phyloP scores from a whole-genome alignment of 306 rosid genomes.

The Alnus rubra region DNA sequence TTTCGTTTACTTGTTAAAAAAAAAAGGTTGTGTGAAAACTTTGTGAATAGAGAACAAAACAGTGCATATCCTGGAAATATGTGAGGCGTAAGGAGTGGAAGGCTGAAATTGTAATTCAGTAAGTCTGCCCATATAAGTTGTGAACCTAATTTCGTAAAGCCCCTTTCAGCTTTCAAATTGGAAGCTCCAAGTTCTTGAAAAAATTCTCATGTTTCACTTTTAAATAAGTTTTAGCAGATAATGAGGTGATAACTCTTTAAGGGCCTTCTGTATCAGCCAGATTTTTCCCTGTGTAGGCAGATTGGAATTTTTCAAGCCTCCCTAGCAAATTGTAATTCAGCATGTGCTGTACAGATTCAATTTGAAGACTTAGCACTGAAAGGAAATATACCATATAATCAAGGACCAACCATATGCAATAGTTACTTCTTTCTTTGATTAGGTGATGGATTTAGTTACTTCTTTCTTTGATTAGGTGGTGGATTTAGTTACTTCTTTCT shows the following conservation, averaged over 20 bases:
- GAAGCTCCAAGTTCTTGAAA: conserved; percentile 1
- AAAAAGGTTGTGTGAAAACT: neutral
- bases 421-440: too few relatives aligned
- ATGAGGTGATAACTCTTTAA: too few relatives aligned
- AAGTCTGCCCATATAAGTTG: neutral
- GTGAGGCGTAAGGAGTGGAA: conserved; percentile 4
- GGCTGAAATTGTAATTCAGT: neutral
- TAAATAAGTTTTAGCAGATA: neutral
- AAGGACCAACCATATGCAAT: neutral
- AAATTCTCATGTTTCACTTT: neutral
- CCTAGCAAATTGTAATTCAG: neutral
- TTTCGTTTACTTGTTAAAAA: too few relatives aligned
- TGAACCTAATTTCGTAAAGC: neutral
- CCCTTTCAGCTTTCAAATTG: conserved; percentile 2
- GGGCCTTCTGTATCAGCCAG: neutral
- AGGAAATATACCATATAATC: neutral
- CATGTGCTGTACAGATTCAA: neutral
- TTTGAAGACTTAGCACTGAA: neutral
- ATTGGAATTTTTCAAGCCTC: neutral
- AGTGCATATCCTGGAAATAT: conserved; percentile 8
- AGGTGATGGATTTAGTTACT: neutral
- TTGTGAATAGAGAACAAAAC: conserved; percentile 25
- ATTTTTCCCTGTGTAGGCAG: neutral
- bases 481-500: neutral
- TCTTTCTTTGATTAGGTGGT: neutral